Base-by-base conservation (phyloP, 495 filamentous ascomycete species). In the Podospora tetraspora region DNA sequence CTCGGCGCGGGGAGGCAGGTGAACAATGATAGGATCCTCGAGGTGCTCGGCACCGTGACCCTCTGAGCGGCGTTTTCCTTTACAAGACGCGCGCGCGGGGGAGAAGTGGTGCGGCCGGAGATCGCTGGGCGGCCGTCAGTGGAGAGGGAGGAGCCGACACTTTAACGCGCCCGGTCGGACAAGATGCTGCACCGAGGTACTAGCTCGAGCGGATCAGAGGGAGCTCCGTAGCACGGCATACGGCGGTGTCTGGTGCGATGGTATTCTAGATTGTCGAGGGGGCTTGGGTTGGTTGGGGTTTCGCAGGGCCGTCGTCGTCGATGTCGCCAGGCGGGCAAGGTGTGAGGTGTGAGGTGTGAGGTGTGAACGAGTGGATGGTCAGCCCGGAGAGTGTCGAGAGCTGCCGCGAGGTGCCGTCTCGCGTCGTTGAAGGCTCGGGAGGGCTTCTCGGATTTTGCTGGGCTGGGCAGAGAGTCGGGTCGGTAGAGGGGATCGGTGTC, bases 101-200 rank as follows among this genome's bases (percentile, higher is more conserved):
- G 59, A 69, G 58, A 59, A 24, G 52, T 60, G 43, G 65, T 71
- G 62, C 70, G 71, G 72, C 70, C 70, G 69, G 69, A 66, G 21
- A 59, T 65, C 32, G 66, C 62, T 61, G 57, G 68, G 57, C 60
- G 59, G 57, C 63, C 34, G 66, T 71, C 61, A 66, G 61, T 65
- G 60, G 34, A 61, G 43, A 64, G 62, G 65, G 27, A 65, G 65
- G 24, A 62, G 64, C 62, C 67, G 69, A 61, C 70, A 60, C 63
- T 61, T 66, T 66, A 62, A 67, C 68, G 64, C 43, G 66, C 62
- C 64, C 58, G 67, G 80, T 81, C 70, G 71, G 78, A 82, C 81
- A 80, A 80, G 79, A 81, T 80, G 78, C 75, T 79, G 79, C 76
- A 76, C 73, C 74, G 79, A 77, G 75, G 74, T 76, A 77, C 80